These are phyloP conservation scores for Fennellomyces sp. DNA, from an alignment of 371 early-diverging fungal species.

Conservation along the genomic window DNA sequence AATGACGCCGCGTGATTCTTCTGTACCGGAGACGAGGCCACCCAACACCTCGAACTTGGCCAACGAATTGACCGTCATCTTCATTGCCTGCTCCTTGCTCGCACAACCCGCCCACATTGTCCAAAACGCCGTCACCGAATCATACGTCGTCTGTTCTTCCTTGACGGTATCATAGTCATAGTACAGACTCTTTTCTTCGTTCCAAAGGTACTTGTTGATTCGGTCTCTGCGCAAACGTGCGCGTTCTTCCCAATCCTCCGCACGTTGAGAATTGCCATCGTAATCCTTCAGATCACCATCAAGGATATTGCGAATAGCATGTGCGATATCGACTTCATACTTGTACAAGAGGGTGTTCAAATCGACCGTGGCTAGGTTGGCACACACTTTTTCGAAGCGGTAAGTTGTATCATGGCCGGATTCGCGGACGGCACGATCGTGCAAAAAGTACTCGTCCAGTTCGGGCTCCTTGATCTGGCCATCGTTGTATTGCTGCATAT, in stretches of 20 bases:
- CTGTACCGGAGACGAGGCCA: conserved; percentile 85
- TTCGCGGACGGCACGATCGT: conserved; percentile 93
- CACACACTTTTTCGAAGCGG: conserved; percentile 86
- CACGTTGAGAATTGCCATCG: conserved; percentile 23
- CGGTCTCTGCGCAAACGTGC: conserved; percentile 47
- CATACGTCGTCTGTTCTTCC: conserved; percentile 53
- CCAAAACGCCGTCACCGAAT: conserved; percentile 72
- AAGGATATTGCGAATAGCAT: conserved; percentile 63
- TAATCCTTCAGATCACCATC: conserved; percentile 36
- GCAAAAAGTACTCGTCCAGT: conserved; percentile 89
- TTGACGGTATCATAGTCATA: conserved; percentile 60
- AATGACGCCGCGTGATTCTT: conserved; percentile 76
- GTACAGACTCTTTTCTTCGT: conserved; percentile 44
- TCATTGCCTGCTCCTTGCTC: conserved; percentile 58
- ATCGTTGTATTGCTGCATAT: conserved; percentile 62
- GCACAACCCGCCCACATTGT: conserved; percentile 73
- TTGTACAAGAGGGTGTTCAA: conserved; percentile 88
- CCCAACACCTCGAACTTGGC: conserved; percentile 79
- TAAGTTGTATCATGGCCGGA: conserved; percentile 95
- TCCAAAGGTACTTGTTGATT: conserved; percentile 69
- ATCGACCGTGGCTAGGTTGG: conserved; percentile 87
- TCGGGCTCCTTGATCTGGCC: conserved; percentile 73
- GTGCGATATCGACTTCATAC: conserved; percentile 87
- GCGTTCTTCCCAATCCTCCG: conserved; percentile 40
- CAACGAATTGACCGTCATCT: conserved; percentile 45